phyloP scores from a whole-genome alignment of 2,329 filamentous ascomycete genomes.

The Ceratocystis ficicola region DNA sequence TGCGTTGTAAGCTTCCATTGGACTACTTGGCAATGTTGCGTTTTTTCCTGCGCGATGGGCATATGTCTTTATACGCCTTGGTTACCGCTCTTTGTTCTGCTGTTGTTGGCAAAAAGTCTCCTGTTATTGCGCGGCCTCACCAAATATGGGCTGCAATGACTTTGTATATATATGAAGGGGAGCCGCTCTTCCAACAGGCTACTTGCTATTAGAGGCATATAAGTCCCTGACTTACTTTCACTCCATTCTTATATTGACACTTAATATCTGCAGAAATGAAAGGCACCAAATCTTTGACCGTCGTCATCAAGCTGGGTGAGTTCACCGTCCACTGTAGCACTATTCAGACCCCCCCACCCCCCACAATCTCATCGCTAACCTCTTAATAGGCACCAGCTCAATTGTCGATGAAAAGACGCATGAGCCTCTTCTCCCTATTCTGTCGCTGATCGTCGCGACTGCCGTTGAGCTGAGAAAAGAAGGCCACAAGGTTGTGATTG shows the following conservation, averaged over 20 bases:
- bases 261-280: constrained; percentile 45
- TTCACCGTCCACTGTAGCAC: constrained; percentile 16
- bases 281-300: constrained; percentile 51
- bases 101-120: constrained; percentile 6
- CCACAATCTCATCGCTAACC: background rate
- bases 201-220: no score
- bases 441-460: constrained; percentile 89
- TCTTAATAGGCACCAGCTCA: constrained; percentile 73
- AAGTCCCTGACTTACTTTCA: background rate
- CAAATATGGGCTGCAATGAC: background rate
- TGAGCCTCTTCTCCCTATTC: constrained; percentile 79
- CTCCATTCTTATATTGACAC: background rate
- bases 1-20: constrained; percentile 1
- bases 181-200: background rate
- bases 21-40: background rate
- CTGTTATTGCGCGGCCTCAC: constrained; percentile 6
- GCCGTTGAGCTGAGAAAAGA: constrained; percentile 75
- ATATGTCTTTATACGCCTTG: constrained; percentile 3
- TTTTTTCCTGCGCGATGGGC: constrained; percentile 2
- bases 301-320: constrained; percentile 81
- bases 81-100: background rate
- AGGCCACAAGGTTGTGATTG: constrained; percentile 89
- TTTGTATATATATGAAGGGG: background rate
- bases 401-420: constrained; percentile 95
- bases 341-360: background rate